A percentile compares a stretch with the other conserved stretches of the same genome.
phyloP scores from a whole-genome alignment of 345 rosid genomes.

The Gossypium mustelinum region DNA sequence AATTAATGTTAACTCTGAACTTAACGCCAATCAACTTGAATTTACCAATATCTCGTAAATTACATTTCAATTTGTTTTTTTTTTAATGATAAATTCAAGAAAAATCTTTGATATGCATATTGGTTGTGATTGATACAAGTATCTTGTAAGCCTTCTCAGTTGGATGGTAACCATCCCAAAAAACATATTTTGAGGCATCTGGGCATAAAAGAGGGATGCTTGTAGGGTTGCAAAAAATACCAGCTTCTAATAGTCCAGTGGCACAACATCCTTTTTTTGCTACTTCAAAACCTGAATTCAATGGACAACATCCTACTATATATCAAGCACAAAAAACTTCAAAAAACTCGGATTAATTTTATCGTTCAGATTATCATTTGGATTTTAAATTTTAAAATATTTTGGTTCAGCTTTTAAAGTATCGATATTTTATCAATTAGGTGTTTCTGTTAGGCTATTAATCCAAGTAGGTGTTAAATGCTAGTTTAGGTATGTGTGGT shows the following conservation, averaged over 20 bases:
- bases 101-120: neutral
- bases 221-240: slow-evolving; percentile 30
- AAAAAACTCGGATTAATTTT: neutral
- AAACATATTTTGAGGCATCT: slow-evolving; percentile 45
- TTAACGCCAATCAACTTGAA: too few species aligned
- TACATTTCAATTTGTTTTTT: too few species aligned
- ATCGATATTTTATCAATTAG: too few species aligned
- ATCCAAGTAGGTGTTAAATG: too few species aligned
- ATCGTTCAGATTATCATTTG: too few species aligned
- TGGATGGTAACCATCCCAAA: slow-evolving; percentile 85
- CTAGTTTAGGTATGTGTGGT: too few species aligned
- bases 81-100: neutral
- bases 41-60: too few species aligned
- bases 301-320: too few species aligned
- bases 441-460: too few species aligned
- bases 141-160: slow-evolving; percentile 44
- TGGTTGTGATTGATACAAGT: neutral
- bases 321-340: neutral
- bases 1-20: too few species aligned
- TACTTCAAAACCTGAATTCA: slow-evolving; percentile 49
- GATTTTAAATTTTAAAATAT: too few species aligned
- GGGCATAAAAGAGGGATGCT: slow-evolving; percentile 28
- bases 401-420: too few species aligned
- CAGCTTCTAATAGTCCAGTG: slow-evolving; percentile 55
- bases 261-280: slow-evolving; percentile 61